These are phyloP conservation scores for Trematosphaeria pertusa DNA, from an alignment of 2,329 filamentous ascomycete genomes.

Conservation along the genomic window DNA sequence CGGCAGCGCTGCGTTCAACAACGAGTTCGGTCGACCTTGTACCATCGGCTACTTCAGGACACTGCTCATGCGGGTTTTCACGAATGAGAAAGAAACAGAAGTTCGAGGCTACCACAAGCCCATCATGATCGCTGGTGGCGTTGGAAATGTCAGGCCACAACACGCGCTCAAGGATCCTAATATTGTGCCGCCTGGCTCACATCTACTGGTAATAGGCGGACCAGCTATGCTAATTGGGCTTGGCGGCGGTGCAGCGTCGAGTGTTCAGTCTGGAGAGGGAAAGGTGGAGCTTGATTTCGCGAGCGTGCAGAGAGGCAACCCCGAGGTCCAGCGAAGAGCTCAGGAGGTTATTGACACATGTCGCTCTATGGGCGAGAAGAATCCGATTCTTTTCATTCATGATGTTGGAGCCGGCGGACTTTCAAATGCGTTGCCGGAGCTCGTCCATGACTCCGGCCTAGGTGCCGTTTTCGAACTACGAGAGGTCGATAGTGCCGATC, in stretches of 20 bases:
- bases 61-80: constrained; percentile 72
- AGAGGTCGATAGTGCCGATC: constrained; percentile 88
- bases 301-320: constrained; percentile 95
- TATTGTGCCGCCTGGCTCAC: constrained; percentile 84
- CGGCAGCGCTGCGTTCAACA: constrained; percentile 94
- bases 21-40: constrained; percentile 92
- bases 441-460: constrained; percentile 89
- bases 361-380: constrained; percentile 80
- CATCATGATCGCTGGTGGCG: constrained; percentile 96
- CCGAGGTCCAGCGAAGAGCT: constrained; percentile 91
- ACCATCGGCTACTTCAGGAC: constrained; percentile 92
- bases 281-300: constrained; percentile 95
- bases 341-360: constrained; percentile 99
- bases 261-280: constrained; percentile 84
- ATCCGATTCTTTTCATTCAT: constrained; percentile 95
- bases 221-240: constrained; percentile 98
- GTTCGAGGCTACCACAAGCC: constrained; percentile 96
- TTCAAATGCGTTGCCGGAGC: constrained; percentile 82
- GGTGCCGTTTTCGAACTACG: constrained; percentile 94
- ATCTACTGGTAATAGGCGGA: constrained; percentile 90
- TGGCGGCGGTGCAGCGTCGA: constrained; percentile 93
- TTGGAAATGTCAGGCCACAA: constrained; percentile 89
- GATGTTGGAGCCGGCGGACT: constrained; percentile 94
- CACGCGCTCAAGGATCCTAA: constrained; percentile 85
- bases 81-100: constrained; percentile 69